Evolutionary conservation across 2,329 filamentous ascomycete species (phyloP), one percentile per base, ranked within the genome.

Genomic region (Penicillium psychrosexuale): DNA sequence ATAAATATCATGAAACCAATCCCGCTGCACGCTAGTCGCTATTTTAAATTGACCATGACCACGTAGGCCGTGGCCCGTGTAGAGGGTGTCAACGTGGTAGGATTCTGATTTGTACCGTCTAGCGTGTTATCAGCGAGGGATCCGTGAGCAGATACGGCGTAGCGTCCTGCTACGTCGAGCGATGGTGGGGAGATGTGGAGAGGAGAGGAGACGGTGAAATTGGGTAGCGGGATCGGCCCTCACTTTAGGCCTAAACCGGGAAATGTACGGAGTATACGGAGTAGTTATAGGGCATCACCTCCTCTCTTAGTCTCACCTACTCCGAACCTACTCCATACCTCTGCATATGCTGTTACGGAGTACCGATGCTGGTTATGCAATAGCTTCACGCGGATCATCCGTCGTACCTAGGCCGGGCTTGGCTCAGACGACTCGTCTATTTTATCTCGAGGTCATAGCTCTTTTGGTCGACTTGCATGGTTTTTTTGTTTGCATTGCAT

Each of bases 321-420:
- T 40, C 39, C 15, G 15, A 28, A 6, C 15, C n/a, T 24, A 5
- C 22, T 24, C 22, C 22, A 24, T 24, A 24, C 22, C 22, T 24
- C 22, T 24, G 22, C 17, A 49, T 24, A 31, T 47, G 27, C 43
- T 52, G 2, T 47, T 52, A 22, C 19, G 19, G 19, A 22, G 19
- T 22, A 19, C 36, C 51, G 34, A 45, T 49, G 22, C 22, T 24
- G 22, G 22, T 24, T 24, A 24, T 24, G 46, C 33, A 48, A 49
- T 58, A 53, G 52, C 56, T 60, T 48, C 38, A 51, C 53, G 56
- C 47, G 51, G 58, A 61, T 60, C 58, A 60, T 58, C 39, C 38
- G 43, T 34, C 33, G 44, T 50, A 40, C 55, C 28, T 48, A 27
- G 47, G 28, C 30, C 30, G 45, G 55, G 33, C 58, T 61, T 51